A percentile compares a stretch with the other conserved stretches of the same genome.
Conservation (phyloP, 2,329 filamentous ascomycete species). For the Thielaviopsis populi region DNA sequence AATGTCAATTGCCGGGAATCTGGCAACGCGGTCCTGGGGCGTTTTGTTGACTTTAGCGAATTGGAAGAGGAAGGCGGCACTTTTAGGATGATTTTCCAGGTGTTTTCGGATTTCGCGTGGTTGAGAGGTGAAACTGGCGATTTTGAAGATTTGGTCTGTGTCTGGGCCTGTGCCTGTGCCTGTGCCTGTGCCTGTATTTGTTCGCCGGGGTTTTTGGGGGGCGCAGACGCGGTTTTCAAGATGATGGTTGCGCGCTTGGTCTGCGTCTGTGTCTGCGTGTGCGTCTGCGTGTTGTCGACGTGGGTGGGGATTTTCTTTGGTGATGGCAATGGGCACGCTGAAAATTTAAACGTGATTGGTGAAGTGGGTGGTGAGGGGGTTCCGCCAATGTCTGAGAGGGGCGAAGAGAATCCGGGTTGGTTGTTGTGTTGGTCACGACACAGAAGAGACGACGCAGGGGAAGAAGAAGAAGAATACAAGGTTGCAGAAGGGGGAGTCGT, state of each 20-base stretch:
- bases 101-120: conserved; percentile 10
- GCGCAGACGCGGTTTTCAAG: neutral
- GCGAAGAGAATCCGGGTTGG: conserved; percentile 35
- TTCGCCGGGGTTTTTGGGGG: neutral
- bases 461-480: neutral
- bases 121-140: neutral
- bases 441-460: neutral
- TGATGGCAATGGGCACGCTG: neutral
- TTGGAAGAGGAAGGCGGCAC: neutral
- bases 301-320: neutral
- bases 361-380: conserved; percentile 35
- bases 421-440: neutral
- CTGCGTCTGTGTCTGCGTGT: no score
- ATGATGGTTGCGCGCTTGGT: neutral
- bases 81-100: conserved; percentile 9
- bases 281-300: neutral
- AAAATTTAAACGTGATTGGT: neutral
- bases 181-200: neutral
- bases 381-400: conserved; percentile 38
- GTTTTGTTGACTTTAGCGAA: conserved; percentile 6
- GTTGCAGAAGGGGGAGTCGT: neutral
- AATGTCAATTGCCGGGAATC: neutral
- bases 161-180: neutral
- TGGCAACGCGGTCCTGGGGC: conserved; percentile 10
- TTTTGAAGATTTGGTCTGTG: neutral